Base-by-base conservation (phyloP, 768 basidiomycete species). In the Leccinum subgranulosum region DNA sequence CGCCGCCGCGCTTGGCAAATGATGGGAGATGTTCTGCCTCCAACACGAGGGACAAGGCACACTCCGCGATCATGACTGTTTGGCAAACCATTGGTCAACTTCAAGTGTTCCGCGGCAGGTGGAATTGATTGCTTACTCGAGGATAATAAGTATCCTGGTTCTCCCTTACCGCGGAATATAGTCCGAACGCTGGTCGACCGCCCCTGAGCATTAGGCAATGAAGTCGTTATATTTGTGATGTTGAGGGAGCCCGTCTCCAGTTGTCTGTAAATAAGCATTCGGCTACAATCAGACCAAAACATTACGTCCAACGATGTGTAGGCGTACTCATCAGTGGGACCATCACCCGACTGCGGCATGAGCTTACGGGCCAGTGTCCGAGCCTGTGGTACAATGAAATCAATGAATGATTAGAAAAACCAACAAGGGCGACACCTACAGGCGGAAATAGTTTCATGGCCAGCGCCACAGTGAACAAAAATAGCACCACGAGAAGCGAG, bases 51-150 rank as follows among this genome's bases (percentile, higher is more conserved):
- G 81, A 80, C 14, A 98, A 78, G 0, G 91, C 95, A 15, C 82
- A 83, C 74, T 95, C 92, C 1, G 82, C 75, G n/a, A 92, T 79
- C 79, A 94, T 82, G 45, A 84, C 90, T 88, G 59, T 25, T 52
- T 43, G 46, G n/a, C 23, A 57, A 51, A 55, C 4, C 21, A 49
- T 43, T 29, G 28, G 36, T 54, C 34, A 61, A 55, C n/a, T 17
- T 25, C 48, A 53, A 25, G 41, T 21, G 25, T 14, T 21, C 34
- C 28, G 11, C n/a, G n/a, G 27, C 12, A 34, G 10, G 19, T 43
- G 41, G 36, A 53, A 15, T 14, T 2, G 34, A 48, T 41, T 14
- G 49, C 60, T 51, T 14, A 56, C 62, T 52, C 17, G 60, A 60
- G 27, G 59, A 36, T 28, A 61, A 45, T 21, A 60, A 65, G 70